Conservation (phyloP, 106 monocot genomes). For the Dactylorhiza incarnata region DNA sequence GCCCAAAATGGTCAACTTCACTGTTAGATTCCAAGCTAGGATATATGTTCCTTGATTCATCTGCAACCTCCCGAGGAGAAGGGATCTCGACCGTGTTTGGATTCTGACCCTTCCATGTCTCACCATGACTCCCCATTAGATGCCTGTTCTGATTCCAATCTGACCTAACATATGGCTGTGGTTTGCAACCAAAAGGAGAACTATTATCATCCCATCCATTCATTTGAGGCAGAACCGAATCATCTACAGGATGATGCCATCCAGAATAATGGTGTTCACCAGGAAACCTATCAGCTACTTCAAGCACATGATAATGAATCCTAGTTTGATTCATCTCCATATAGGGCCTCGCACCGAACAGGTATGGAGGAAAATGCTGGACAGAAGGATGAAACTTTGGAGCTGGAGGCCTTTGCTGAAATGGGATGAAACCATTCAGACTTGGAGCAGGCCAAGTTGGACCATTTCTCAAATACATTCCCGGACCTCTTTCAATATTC, state of each 20-base stretch:
- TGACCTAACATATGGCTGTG: conserved; percentile 34
- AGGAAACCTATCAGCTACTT: conserved; percentile 44
- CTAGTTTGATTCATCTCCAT: conserved; percentile 50
- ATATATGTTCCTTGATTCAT: conserved; percentile 26
- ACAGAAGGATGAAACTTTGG: conserved; percentile 46
- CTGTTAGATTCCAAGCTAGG: conserved; percentile 6
- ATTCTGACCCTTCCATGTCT: conserved; percentile 39
- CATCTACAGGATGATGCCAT: conserved; percentile 50
- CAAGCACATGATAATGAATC: conserved; percentile 53
- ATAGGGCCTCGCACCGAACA: conserved; percentile 56
- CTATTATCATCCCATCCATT: conserved; percentile 53
- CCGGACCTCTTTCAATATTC: conserved; percentile 34
- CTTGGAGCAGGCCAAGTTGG: conserved; percentile 52
- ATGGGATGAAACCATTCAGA: conserved; percentile 66
- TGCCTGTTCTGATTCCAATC: conserved; percentile 63
- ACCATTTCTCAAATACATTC: conserved; percentile 50
- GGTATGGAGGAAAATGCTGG: conserved; percentile 47
- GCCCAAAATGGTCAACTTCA: conserved; percentile 14
- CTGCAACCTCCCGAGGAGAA: conserved; percentile 17
- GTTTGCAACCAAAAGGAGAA: conserved; percentile 37
- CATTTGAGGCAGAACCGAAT: conserved; percentile 42
- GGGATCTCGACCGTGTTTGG: conserved; percentile 17
- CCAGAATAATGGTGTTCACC: conserved; percentile 51
- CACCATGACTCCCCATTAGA: conserved; percentile 10
- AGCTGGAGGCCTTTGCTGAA: conserved; percentile 54